Percentiles rank a stretch among this genome's conserved stretches.
These are phyloP conservation scores for Rutstroemia sp. DNA, from an alignment of 2,329 filamentous ascomycete genomes.

Conservation along the genomic window DNA sequence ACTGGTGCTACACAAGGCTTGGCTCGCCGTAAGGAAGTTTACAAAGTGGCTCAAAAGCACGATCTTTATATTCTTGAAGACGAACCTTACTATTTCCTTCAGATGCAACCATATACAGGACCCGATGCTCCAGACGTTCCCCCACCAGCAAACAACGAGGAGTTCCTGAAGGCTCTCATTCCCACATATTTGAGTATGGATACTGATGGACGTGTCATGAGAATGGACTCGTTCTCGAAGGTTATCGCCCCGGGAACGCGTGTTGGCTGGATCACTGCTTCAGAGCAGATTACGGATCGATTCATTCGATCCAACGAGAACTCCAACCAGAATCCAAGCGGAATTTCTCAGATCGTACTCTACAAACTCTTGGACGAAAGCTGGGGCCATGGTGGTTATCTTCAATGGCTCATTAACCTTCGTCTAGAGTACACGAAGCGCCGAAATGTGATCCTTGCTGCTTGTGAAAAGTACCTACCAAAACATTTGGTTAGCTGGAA, in stretches of 20 bases:
- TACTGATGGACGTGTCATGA: conserved; percentile 78
- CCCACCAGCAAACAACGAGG: conserved; percentile 54
- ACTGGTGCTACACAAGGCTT: conserved; percentile 62
- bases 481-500: conserved; percentile 69
- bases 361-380: conserved; percentile 88
- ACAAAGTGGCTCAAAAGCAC: conserved; percentile 61
- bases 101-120: conserved; percentile 49
- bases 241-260: conserved; percentile 77
- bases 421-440: conserved; percentile 74
- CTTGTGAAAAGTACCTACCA: conserved; percentile 74
- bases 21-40: conserved; percentile 52
- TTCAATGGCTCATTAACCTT: conserved; percentile 82
- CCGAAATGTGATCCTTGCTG: conserved; percentile 67
- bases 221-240: conserved; percentile 91
- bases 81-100: conserved; percentile 70
- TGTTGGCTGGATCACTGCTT: conserved; percentile 82
- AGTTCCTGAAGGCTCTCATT: conserved; percentile 66
- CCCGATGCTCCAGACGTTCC: conserved; percentile 11
- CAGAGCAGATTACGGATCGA: conserved; percentile 74
- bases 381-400: conserved; percentile 87
- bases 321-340: conserved; percentile 76
- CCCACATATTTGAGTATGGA: conserved; percentile 77
- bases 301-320: conserved; percentile 65
- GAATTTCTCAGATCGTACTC: conserved; percentile 74
- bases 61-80: conserved; percentile 66